Evolutionary conservation across 2,329 filamentous ascomycete species (phyloP).

Genomic region (Annulohypoxylon truncatum): DNA sequence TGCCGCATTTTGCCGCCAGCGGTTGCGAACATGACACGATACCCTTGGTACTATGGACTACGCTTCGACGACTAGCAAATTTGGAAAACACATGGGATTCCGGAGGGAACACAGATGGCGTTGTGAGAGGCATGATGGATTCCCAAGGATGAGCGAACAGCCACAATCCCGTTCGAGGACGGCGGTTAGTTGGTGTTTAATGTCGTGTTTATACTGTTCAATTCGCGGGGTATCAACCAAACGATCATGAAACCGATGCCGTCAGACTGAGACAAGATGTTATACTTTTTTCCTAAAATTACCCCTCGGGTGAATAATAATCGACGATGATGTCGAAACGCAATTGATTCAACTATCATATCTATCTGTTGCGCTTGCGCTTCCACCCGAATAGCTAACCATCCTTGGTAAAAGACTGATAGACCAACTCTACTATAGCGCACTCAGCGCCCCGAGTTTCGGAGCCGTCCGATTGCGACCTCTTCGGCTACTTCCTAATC

Average conservation of each 20-base stretch:
- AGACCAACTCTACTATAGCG: slow-evolving; percentile 14
- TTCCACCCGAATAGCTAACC: slow-evolving; percentile 31
- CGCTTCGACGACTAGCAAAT: slow-evolving; percentile 85
- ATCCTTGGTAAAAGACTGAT: slow-evolving; percentile 29
- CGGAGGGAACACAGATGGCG: slow-evolving; percentile 60
- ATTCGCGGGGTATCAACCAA: slow-evolving; percentile 14
- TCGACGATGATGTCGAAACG: slow-evolving; percentile 10
- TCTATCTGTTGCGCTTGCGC: slow-evolving; percentile 13
- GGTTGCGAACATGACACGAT: slow-evolving; percentile 93
- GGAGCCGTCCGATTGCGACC: slow-evolving; percentile 26
- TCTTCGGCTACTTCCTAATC: neutral
- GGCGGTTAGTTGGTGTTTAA: too few species aligned
- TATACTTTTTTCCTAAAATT: neutral
- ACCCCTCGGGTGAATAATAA: neutral
- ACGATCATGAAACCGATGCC: neutral
- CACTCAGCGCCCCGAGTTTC: slow-evolving; percentile 33
- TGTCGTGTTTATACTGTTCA: neutral
- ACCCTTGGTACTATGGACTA: slow-evolving; percentile 91
- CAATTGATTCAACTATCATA: slow-evolving; percentile 14
- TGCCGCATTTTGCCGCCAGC: slow-evolving; percentile 86
- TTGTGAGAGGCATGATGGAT: slow-evolving; percentile 60
- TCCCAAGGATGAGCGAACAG: too few species aligned
- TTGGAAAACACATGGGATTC: slow-evolving; percentile 65
- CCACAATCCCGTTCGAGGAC: too few species aligned
- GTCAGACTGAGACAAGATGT: neutral